Evolutionary conservation across 78 protist species (phyloP).

Genomic region (Blattamonas nauphoetae): DNA sequence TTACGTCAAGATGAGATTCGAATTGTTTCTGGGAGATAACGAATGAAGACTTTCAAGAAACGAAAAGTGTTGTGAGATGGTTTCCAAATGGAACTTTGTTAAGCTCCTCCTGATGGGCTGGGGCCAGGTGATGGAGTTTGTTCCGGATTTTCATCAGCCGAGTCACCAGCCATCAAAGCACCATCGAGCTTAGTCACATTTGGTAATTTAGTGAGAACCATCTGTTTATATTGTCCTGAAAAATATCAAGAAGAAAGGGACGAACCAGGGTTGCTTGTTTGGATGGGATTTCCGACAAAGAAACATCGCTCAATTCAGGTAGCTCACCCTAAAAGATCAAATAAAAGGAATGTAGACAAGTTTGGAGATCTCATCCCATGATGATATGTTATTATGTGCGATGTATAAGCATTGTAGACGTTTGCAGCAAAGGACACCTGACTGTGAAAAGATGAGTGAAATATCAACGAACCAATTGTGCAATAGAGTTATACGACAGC

Average conservation of each 20-base stretch:
- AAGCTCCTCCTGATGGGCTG: too few species aligned
- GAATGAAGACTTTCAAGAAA: too few species aligned
- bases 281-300: constrained; percentile 33
- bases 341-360: neutral
- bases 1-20: too few species aligned
- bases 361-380: constrained; percentile 29
- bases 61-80: too few species aligned
- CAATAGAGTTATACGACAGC: constrained; percentile 60
- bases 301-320: constrained; percentile 29
- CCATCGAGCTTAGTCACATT: constrained; percentile 34
- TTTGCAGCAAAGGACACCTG: constrained; percentile 27
- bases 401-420: constrained; percentile 45
- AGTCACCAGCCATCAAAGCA: neutral
- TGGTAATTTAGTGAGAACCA: constrained; percentile 32
- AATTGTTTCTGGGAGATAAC: too few species aligned
- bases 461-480: neutral
- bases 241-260: neutral
- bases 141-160: neutral
- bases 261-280: neutral
- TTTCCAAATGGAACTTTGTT: too few species aligned
- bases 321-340: neutral
- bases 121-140: neutral
- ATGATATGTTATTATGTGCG: constrained; percentile 31
- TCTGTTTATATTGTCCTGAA: neutral
- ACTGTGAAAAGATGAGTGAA: neutral